Evolutionary conservation across 1,284 basidiomycete genomes (phyloP).

Genomic region (Ganoderma meredithae): DNA sequence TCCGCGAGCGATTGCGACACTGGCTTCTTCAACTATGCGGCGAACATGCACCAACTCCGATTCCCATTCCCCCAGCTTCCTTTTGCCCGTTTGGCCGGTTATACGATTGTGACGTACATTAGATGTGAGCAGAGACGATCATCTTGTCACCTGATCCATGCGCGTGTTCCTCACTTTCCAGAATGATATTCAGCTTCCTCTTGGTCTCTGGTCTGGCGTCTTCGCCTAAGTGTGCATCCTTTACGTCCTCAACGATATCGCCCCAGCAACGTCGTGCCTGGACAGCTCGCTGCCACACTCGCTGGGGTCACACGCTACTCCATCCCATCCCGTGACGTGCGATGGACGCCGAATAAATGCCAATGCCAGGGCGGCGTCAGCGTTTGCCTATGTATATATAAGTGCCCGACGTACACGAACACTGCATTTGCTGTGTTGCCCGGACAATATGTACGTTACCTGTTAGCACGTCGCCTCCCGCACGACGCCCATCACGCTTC

Average conservation of each 20-base stretch:
- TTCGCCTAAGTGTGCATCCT: not conserved
- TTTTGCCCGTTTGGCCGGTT: not conserved
- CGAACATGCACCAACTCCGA: not conserved
- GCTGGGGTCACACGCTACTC: not conserved
- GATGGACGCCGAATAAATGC: not conserved
- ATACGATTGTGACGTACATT: not conserved
- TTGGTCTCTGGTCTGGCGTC: too few species aligned
- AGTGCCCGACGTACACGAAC: not conserved
- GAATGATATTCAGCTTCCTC: not conserved
- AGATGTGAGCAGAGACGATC: not conserved
- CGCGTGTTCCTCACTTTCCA: not conserved
- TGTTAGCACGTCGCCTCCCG: not conserved
- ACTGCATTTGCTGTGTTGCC: not conserved
- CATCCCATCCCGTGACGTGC: not conserved
- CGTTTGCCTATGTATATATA: not conserved
- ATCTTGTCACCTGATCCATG: not conserved
- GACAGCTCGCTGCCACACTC: not conserved
- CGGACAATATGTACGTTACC: constrained; percentile 7
- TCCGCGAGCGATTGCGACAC: not conserved
- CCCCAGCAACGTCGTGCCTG: not conserved
- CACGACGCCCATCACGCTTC: not conserved
- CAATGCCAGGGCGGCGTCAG: not conserved
- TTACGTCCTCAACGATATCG: not conserved
- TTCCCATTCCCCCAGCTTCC: not conserved
- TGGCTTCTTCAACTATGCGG: not conserved